Conservation (phyloP, 2,329 filamentous ascomycete genomes). For the Grosmannia huntii region DNA sequence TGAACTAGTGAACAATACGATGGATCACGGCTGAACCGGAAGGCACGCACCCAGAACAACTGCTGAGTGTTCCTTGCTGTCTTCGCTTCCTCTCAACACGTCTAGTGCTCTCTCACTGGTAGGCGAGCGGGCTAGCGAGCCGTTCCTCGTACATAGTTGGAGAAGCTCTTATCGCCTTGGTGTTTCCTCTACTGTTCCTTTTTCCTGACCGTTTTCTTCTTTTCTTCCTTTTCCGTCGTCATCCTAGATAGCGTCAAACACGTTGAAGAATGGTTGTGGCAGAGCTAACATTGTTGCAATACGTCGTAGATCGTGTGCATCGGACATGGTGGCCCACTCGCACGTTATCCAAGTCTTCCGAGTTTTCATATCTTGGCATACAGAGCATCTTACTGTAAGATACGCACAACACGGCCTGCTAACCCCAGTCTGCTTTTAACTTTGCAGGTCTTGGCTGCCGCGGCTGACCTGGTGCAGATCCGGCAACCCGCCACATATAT, state of each 20-base stretch:
- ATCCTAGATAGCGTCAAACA: too few relatives aligned
- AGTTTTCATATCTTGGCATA: background rate
- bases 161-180: too few relatives aligned
- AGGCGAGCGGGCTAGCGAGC: background rate
- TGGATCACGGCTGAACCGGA: background rate
- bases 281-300: too few relatives aligned
- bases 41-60: background rate
- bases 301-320: too few relatives aligned
- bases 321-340: too few relatives aligned
- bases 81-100: background rate
- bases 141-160: too few relatives aligned
- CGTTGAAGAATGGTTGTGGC: too few relatives aligned
- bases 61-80: background rate
- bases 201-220: too few relatives aligned
- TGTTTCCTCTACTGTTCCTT: too few relatives aligned
- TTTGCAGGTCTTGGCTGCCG: background rate
- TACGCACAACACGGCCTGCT: background rate
- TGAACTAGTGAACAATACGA: background rate
- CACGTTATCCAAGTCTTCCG: too few relatives aligned
- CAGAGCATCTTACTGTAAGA: too few relatives aligned
- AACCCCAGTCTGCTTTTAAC: background rate
- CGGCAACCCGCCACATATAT: background rate
- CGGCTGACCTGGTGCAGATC: background rate
- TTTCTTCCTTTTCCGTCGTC: too few relatives aligned
- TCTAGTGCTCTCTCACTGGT: background rate